Evolutionary conservation across 352 stramenopile species (phyloP), one percentile per base, ranked within the genome.

Genomic region (Phytophthora meadii): DNA sequence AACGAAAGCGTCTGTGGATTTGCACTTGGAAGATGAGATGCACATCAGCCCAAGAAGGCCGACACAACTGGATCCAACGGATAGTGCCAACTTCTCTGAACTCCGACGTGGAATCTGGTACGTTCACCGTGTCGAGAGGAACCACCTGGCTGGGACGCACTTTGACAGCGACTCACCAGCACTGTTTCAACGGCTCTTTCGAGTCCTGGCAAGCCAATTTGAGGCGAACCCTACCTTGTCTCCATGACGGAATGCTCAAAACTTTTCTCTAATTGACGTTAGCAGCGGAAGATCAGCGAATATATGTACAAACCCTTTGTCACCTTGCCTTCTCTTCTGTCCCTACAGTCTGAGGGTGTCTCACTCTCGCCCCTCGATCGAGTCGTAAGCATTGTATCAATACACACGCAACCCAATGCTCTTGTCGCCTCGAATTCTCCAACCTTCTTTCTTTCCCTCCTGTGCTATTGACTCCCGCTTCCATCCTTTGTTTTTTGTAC

Each of bases 221-320:
- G n/a, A n/a, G n/a, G n/a, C n/a, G n/a, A n/a, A n/a, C n/a, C n/a
- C n/a, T n/a, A n/a, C n/a, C n/a, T n/a, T n/a, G n/a, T n/a, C n/a
- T n/a, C n/a, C n/a, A n/a, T n/a, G n/a, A n/a, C n/a, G n/a, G n/a
- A n/a, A n/a, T n/a, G n/a, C n/a, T n/a, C n/a, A 62, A 22, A 61
- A 30, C 9, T 49, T 61, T 63, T 61, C 34, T 65, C 42, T 70
- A 68, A 70, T 75, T 71, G 52, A 64, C 46, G 37, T 66, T 63
- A 65, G 40, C 50, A 61, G 56, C 52, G 46, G 32, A 68, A 66
- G 51, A 59, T 68, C 22, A 72, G 62, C 45, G 54, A 72, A 65
- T 76, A 76, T 72, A 76, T 76, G 62, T 72, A 76, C 62, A 76
- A 69, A 61, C 56, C 56, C 55, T 75, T 65, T 74, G 60, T 57